Evolutionary conservation across 2,329 filamentous ascomycete species (phyloP).

Genomic region (Septoria petroselini): DNA sequence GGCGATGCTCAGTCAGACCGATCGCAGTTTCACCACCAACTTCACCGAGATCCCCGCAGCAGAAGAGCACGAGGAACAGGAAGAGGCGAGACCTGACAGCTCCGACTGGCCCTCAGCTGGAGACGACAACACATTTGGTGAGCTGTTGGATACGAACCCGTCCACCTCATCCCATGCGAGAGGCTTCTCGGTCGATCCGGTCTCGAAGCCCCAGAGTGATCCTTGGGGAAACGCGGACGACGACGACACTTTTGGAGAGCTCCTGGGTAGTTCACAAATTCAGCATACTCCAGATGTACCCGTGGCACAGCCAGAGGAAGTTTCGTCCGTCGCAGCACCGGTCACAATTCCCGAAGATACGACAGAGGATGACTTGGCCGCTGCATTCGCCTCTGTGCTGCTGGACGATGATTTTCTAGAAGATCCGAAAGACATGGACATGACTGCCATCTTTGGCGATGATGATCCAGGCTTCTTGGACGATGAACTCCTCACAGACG

Average conservation of each 20-base stretch:
- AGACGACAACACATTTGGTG: constrained; percentile 36
- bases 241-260: constrained; percentile 28
- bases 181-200: constrained; percentile 12
- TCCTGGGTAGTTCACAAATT: constrained; percentile 15
- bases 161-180: neutral
- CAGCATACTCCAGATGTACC: constrained; percentile 2
- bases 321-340: constrained; percentile 13
- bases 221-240: constrained; percentile 20
- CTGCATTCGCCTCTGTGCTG: constrained; percentile 80
- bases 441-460: constrained; percentile 68
- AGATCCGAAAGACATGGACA: constrained; percentile 51
- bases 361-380: constrained; percentile 64
- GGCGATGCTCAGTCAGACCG: constrained; percentile 24
- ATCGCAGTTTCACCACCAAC: constrained; percentile 36
- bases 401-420: constrained; percentile 57
- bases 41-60: constrained; percentile 30
- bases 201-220: constrained; percentile 17
- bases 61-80: constrained; percentile 16
- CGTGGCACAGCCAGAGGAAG: constrained; percentile 12
- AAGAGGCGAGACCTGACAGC: constrained; percentile 18
- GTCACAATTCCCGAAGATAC: constrained; percentile 10
- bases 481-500: constrained; percentile 47
- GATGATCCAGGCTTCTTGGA: constrained; percentile 85
- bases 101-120: constrained; percentile 33
- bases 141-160: constrained; percentile 29